Conservation (phyloP, 345 rosid genomes). For the Corymbia maculata region DNA sequence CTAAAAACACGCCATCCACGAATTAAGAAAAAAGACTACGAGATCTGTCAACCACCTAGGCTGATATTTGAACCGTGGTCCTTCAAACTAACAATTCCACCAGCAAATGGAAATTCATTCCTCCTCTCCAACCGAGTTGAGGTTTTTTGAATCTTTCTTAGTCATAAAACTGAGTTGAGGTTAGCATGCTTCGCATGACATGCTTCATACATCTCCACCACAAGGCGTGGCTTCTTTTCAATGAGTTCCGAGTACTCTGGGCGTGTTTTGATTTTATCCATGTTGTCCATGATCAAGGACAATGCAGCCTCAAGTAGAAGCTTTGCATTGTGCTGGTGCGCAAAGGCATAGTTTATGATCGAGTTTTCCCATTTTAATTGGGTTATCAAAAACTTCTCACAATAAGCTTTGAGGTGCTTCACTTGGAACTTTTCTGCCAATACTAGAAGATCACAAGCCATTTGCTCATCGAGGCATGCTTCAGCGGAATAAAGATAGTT, state of each 20-base stretch:
- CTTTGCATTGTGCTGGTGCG: slow-evolving; percentile 75
- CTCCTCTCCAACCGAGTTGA: too few species aligned
- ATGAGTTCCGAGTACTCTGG: slow-evolving; percentile 61
- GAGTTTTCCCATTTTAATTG: slow-evolving; percentile 71
- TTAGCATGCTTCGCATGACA: too few species aligned
- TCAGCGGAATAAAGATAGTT: slow-evolving; percentile 73
- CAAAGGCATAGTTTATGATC: slow-evolving; percentile 64
- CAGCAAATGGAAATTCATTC: neutral
- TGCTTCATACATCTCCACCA: slow-evolving; percentile 23
- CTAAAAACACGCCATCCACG: neutral
- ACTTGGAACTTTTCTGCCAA: slow-evolving; percentile 83
- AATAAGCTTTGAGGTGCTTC: slow-evolving; percentile 55
- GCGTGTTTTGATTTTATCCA: slow-evolving; percentile 61
- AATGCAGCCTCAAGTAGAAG: slow-evolving; percentile 55
- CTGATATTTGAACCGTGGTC: neutral
- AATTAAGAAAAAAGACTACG: neutral
- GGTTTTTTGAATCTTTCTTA: too few species aligned
- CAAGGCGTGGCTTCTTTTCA: slow-evolving; percentile 64
- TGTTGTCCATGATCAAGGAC: slow-evolving; percentile 54
- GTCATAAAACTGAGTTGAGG: too few species aligned
- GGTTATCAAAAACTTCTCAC: slow-evolving; percentile 15
- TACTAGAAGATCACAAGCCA: slow-evolving; percentile 69
- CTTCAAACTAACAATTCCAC: neutral
- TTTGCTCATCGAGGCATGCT: slow-evolving; percentile 65
- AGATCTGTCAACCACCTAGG: neutral